Conservation (phyloP, 306 rosid species). For the Cercis canadensis region DNA sequence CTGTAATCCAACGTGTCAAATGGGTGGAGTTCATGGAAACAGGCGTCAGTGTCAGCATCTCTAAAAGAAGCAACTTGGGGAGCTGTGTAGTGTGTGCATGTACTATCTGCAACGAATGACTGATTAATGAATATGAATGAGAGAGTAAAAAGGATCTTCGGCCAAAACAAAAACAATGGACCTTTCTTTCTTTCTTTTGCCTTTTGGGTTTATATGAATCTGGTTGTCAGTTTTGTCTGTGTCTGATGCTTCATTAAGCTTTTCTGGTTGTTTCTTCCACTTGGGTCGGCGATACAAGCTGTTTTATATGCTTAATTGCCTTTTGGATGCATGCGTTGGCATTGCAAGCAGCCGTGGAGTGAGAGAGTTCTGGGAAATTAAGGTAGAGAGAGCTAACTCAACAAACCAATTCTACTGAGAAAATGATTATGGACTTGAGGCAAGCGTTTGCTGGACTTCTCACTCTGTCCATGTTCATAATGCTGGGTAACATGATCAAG, state of each 20-base stretch:
- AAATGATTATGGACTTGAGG: conserved; percentile 49
- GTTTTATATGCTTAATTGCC: neutral
- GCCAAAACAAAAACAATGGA: conserved; percentile 27
- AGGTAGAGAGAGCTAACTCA: too few species aligned
- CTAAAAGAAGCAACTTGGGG: conserved; percentile 9
- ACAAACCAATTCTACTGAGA: neutral
- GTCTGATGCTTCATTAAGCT: neutral
- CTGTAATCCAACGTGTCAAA: conserved; percentile 24
- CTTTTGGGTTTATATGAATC: conserved; percentile 10
- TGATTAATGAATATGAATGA: too few species aligned
- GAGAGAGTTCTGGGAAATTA: too few species aligned
- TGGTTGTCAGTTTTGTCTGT: conserved; percentile 24
- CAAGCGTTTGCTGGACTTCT: conserved; percentile 49
- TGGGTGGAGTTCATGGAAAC: neutral
- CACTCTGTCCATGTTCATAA: conserved; percentile 55
- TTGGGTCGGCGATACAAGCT: conserved; percentile 23
- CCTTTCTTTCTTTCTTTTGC: neutral
- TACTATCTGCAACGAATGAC: neutral
- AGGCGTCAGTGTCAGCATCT: neutral
- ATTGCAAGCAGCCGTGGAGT: too few species aligned
- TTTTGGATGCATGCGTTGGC: too few species aligned
- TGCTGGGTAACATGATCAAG: conserved; percentile 57
- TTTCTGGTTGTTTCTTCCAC: conserved; percentile 29
- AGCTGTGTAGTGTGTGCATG: neutral
- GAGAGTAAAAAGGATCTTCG: conserved; percentile 30